Base-by-base conservation (phyloP, 1,284 basidiomycete species). In the Leccinum solheimii region DNA sequence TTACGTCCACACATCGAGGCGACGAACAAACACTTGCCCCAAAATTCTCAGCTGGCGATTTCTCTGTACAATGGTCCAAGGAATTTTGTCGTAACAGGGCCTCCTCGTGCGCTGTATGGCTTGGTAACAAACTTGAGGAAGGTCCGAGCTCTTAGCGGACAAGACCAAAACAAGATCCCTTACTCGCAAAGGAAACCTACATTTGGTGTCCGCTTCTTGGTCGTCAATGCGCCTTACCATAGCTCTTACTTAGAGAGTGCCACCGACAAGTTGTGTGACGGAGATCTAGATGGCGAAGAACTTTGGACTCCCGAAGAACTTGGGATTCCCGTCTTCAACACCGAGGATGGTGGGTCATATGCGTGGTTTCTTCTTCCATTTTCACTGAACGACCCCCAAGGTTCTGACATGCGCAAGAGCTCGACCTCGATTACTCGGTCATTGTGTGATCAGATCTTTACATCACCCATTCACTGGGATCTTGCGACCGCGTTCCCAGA, bases 151-250 rank as follows among this genome's bases (percentile, higher is more conserved):
- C 87, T 94, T 0, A 83, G 83, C 16, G 94, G 94, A 49, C 82
- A 91, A 48, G 97, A 99, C 72, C 97, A 99, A 79, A 93, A 90
- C 84, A 97, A 97, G 79, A 82, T 87, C 8, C 93, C 95, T 26
- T 97, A 91, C 81, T 95, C 94, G 40, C 95, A 98, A 79, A 86
- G 97, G 71, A 97, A 97, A 78, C 90, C 93, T 10, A 91, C 94
- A 14, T 98, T 99, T 78, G 92, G 88, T 58, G 87, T 93, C 64
- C 89, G 97, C 57, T 99, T 99, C 83, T 80, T 99, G 69, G 92
- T 94, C 32, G 92, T 99, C 70, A 91, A 90, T 65, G 96, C 96
- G 0, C 97, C 97, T 1, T 99, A 95, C 79, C 97, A 99, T 82
- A 96, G 93, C 74, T 79, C 81, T 43, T 97, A 98, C 77, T 82